These are phyloP conservation scores for Dipteronia sinensis DNA, from an alignment of 345 rosid genomes.

Conservation along the genomic window DNA sequence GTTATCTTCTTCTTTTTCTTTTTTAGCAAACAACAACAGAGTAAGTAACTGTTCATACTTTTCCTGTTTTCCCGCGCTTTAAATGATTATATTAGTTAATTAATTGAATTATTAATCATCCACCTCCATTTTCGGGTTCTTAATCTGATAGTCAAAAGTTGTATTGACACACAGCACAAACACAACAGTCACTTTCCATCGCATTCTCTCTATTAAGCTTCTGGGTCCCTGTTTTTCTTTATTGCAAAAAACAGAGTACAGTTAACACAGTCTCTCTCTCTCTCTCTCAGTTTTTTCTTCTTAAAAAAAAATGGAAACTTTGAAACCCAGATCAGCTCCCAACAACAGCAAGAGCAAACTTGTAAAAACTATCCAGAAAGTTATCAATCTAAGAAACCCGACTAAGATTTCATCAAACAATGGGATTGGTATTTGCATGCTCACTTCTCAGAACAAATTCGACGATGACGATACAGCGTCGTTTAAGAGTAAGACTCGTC, in stretches of 20 bases:
- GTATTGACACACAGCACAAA: not conserved
- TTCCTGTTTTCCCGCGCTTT: conserved; percentile 36
- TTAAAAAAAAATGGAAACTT: conserved; percentile 43
- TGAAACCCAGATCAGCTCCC: conserved; percentile 53
- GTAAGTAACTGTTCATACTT: too few species aligned
- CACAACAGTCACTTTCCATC: conserved; percentile 25
- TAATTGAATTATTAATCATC: not conserved
- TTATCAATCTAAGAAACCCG: conserved; percentile 54
- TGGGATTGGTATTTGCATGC: conserved; percentile 75
- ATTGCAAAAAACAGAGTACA: conserved; percentile 2
- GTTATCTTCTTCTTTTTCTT: too few species aligned
- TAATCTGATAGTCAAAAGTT: conserved; percentile 36
- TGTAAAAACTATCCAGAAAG: conserved; percentile 70
- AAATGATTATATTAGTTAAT: conserved; percentile 12
- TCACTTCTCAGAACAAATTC: conserved; percentile 51
- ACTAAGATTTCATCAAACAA: conserved; percentile 56
- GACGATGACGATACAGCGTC: conserved; percentile 30
- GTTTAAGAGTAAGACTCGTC: not conserved
- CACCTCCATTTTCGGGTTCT: conserved; percentile 28
- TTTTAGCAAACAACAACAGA: too few species aligned
- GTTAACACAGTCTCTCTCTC: not conserved
- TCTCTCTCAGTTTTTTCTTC: not conserved
- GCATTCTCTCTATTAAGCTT: conserved; percentile 1
- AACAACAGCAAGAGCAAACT: conserved; percentile 48
- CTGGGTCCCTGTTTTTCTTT: conserved; percentile 17